A percentile compares a stretch with the other conserved stretches of the same genome.
Conservation (phyloP, 495 filamentous ascomycete species). For the Tuber indicum region DNA sequence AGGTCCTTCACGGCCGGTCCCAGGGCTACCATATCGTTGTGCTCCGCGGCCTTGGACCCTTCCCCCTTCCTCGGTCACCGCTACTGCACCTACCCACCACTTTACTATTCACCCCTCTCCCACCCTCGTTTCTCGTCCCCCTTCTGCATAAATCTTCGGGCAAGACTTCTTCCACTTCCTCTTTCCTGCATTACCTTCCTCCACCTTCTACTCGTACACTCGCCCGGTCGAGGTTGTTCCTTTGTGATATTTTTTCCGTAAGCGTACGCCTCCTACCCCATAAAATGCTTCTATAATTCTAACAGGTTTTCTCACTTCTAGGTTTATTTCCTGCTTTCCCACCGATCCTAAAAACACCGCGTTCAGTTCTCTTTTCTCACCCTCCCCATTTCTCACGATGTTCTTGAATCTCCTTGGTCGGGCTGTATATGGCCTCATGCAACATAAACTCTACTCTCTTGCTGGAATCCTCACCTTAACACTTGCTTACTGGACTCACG, state of each 20-base stretch:
- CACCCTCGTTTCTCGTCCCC: neutral
- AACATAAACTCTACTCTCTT: conserved; percentile 15
- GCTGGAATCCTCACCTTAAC: neutral
- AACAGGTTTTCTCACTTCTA: neutral
- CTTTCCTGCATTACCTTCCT: neutral
- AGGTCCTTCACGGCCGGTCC: neutral
- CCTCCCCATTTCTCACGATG: neutral
- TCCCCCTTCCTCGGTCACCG: neutral
- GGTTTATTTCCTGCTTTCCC: neutral
- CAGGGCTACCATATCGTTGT: neutral
- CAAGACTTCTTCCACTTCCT: neutral
- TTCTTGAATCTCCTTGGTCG: neutral
- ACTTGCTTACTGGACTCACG: conserved; percentile 16
- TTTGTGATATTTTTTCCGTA: neutral
- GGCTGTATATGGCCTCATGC: conserved; percentile 6
- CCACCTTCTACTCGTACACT: neutral
- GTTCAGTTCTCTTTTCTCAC: neutral
- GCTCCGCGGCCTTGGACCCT: neutral
- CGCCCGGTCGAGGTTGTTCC: neutral
- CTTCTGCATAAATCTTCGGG: neutral
- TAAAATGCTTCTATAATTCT: neutral
- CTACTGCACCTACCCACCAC: neutral
- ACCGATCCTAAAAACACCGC: neutral
- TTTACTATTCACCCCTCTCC: neutral
- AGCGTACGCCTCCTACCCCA: neutral